Evolutionary conservation across 2,329 filamentous ascomycete species (phyloP), one percentile per base, ranked within the genome.

Genomic region (Cladosporium velox): DNA sequence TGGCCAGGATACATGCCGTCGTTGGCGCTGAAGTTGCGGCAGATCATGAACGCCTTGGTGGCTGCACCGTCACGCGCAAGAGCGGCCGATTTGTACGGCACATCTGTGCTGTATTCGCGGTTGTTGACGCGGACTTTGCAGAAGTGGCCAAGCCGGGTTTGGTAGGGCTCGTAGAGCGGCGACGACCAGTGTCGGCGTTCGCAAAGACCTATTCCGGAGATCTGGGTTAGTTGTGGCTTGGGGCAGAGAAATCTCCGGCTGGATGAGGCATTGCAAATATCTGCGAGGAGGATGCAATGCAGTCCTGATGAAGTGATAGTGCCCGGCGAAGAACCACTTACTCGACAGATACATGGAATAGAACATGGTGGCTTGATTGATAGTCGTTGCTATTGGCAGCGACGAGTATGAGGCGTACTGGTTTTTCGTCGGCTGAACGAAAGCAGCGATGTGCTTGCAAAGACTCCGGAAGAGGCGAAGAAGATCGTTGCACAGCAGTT

Each of bases 41-140:
- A 97, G 72, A 97, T 95, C 88, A 97, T 94, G 80, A 97, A 98
- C 66, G 94, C 94, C 69, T 93, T 91, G 87, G 96, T 96, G 67
- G 94, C 94, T 30, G 94, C 94, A 74, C 94, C 95, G 79, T 98
- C 93, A 76, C 93, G 91, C 57, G 94, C 94, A 70, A 96, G 84
- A 59, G 87, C 83, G 77, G 94, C 91, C 69, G 90, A 91, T 77
- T 91, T 88, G 81, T 95, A 96, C 70, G 90, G 87, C 44, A 91
- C 86, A 78, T 97, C 93, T 52, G 93, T 97, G 78, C 93, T 92
- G 82, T 97, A 98, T 83, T 97, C 92, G 76, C 94, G 91, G 73
- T 96, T 96, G 82, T 98, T 97, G 77, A 98, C 94, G 70, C 95
- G 87, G 66, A 97, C 94, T 66, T 93, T 89, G 83, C 93, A 97